phyloP scores from a whole-genome alignment of 202 grass and related monocot species.

The Panicum virgatum region DNA sequence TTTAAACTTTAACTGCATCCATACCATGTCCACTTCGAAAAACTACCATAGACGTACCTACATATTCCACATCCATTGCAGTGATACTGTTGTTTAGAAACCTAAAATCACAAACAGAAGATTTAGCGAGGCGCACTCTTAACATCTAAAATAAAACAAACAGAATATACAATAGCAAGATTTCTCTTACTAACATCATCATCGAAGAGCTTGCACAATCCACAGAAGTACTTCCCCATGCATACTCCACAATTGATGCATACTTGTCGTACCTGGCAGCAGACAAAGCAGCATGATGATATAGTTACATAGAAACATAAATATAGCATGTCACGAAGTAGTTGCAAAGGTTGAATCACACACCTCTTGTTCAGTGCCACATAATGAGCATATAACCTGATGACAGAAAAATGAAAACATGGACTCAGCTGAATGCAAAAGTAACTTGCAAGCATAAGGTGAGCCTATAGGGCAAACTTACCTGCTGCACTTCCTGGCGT shows the following conservation, averaged over 20 bases:
- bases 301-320: conserved; percentile 15
- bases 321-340: neutral
- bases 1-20: neutral
- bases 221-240: conserved; percentile 93
- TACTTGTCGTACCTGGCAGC: conserved; percentile 65
- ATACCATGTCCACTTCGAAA: neutral
- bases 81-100: conserved; percentile 94
- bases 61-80: conserved; percentile 92
- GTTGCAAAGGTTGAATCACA: neutral
- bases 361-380: conserved; percentile 90
- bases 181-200: conserved; percentile 78
- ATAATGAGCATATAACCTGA: conserved; percentile 85
- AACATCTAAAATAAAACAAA: conserved; percentile 6
- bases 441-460: neutral
- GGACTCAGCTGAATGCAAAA: neutral
- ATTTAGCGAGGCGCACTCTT: conserved; percentile 5
- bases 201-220: conserved; percentile 90
- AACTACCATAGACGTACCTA: conserved; percentile 45
- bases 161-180: neutral
- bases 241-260: conserved; percentile 79
- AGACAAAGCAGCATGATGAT: conserved; percentile 33
- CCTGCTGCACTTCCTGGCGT: conserved; percentile 68
- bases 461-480: conserved; percentile 12
- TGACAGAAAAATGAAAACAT: neutral
- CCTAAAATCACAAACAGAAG: conserved; percentile 50